Evolutionary conservation across 495 filamentous ascomycete species (phyloP), one percentile per base, ranked within the genome.

Genomic region (Peziza echinospora): DNA sequence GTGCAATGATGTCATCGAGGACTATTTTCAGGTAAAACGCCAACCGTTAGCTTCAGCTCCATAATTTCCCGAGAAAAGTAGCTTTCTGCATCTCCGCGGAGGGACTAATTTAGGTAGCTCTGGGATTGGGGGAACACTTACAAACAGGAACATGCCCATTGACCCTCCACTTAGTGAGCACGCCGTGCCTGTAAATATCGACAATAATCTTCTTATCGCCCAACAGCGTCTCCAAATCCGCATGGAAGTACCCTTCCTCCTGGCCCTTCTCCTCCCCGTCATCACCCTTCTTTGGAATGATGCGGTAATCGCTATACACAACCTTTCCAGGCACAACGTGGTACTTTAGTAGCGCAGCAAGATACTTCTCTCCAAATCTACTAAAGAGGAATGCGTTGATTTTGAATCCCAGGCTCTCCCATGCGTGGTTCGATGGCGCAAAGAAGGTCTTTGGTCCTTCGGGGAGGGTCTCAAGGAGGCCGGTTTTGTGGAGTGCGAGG

Each of bases 381-480:
- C 72, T 75, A 64, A 91, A 91, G 21, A 91, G 61, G 65, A 89
- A 91, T 11, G 71, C 79, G 53, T 84, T 89, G 43, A 76, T 69
- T 46, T 58, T 62, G 1, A 69, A 70, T 3, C 81, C 82, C 11
- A 92, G 71, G 49, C 73, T 71, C 53, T 66, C 55, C 65, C 83
- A 92, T 41, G 82, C 83, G 7, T 61, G 62, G 66, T 92, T 91
- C 9, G 71, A 72, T 0, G 85, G 85, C 0, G 76, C 76, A 55
- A 89, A 85, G 37, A 83, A 49, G 6, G 82, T 86, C 16, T 43
- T 43, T 19, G 16, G n/a, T 11, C 41, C 41, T 11, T 24, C 3
- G 40, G 21, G 40, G 16, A 47, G 41, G 44, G 49, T 19, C 39
- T 62, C 53, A 68, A 64, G 37, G 2, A 93, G 67, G 1, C 76